These are phyloP conservation scores for Phytophthora hybrid DNA, from an alignment of 352 stramenopile genomes.

Conservation along the genomic window DNA sequence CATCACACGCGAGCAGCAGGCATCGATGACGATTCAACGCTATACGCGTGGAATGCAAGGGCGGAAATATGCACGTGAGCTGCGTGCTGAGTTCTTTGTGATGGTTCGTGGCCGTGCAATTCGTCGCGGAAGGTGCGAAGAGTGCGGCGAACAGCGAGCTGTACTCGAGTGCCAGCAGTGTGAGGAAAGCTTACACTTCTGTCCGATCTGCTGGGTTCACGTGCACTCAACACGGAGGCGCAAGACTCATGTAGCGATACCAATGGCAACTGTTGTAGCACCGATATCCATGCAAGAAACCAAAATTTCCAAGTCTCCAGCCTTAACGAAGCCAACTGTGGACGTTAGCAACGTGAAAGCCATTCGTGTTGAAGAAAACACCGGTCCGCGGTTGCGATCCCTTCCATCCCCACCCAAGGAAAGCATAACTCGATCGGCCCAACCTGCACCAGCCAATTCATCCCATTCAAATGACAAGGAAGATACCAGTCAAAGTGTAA, in stretches of 20 bases:
- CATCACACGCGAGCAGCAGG: slow-evolving; percentile 49
- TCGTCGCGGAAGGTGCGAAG: slow-evolving; percentile 74
- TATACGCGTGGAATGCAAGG: slow-evolving; percentile 54
- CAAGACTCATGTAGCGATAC: slow-evolving; percentile 68
- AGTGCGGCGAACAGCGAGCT: slow-evolving; percentile 72
- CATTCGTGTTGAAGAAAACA: not conserved
- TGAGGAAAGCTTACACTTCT: slow-evolving; percentile 76
- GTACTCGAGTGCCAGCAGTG: slow-evolving; percentile 77
- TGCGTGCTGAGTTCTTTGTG: slow-evolving; percentile 70
- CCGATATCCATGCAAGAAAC: slow-evolving; percentile 4
- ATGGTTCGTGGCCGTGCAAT: slow-evolving; percentile 74
- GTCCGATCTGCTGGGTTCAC: slow-evolving; percentile 77
- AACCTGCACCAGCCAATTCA: slow-evolving; percentile 4
- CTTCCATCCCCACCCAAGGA: slow-evolving; percentile 24
- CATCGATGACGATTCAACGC: slow-evolving; percentile 60
- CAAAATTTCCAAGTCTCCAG: slow-evolving; percentile 1
- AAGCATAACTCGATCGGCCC: slow-evolving; percentile 6
- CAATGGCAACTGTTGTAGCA: slow-evolving; percentile 48
- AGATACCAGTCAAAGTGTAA: slow-evolving; percentile 5
- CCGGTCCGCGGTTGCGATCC: slow-evolving; percentile 7
- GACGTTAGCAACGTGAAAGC: not conserved
- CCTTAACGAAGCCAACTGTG: not conserved
- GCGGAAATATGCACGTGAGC: slow-evolving; percentile 49
- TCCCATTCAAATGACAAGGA: slow-evolving; percentile 1
- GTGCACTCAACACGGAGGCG: slow-evolving; percentile 67